Percentiles rank a stretch among this genome's conserved stretches.
Conservation (phyloP, 1,284 basidiomycete genomes). For the Albatrellus sp. region DNA sequence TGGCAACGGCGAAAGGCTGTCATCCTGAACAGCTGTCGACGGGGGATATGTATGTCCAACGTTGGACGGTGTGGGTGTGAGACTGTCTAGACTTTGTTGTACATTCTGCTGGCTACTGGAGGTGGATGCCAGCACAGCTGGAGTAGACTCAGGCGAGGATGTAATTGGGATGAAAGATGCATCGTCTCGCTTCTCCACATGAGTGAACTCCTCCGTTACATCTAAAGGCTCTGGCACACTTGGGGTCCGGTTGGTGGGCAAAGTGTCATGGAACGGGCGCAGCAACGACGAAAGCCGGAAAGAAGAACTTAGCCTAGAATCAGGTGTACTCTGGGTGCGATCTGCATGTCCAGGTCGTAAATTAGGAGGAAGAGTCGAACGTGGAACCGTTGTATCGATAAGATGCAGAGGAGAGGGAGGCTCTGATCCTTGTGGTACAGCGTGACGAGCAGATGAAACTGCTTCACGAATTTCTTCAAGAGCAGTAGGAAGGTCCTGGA, state of each 20-base stretch:
- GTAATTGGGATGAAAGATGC: constrained; percentile 53
- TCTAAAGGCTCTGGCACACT: constrained; percentile 23
- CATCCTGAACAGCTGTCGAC: constrained; percentile 37
- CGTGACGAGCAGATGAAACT: constrained; percentile 42
- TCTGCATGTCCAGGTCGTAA: constrained; percentile 20
- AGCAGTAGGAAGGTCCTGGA: constrained; percentile 66
- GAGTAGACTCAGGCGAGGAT: constrained; percentile 17
- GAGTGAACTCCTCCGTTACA: constrained; percentile 51
- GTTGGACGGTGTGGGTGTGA: constrained; percentile 13
- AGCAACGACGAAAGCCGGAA: constrained; percentile 53
- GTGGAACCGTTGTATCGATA: constrained; percentile 55
- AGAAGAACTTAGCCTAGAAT: constrained; percentile 18
- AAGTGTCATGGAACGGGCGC: constrained; percentile 48
- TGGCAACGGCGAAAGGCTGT: constrained; percentile 15
- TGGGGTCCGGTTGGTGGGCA: constrained; percentile 21
- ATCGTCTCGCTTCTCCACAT: constrained; percentile 40
- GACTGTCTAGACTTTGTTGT: constrained; percentile 12
- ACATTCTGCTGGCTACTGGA: background rate
- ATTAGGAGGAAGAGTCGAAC: constrained; percentile 21
- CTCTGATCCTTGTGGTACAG: constrained; percentile 23
- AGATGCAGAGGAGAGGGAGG: constrained; percentile 26
- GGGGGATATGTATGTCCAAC: constrained; percentile 66
- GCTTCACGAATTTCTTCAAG: constrained; percentile 70
- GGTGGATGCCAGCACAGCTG: background rate
- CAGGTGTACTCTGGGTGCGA: constrained; percentile 22